Evolutionary conservation across 306 rosid species (phyloP).

Genomic region (Pyrus bretschneideri): DNA sequence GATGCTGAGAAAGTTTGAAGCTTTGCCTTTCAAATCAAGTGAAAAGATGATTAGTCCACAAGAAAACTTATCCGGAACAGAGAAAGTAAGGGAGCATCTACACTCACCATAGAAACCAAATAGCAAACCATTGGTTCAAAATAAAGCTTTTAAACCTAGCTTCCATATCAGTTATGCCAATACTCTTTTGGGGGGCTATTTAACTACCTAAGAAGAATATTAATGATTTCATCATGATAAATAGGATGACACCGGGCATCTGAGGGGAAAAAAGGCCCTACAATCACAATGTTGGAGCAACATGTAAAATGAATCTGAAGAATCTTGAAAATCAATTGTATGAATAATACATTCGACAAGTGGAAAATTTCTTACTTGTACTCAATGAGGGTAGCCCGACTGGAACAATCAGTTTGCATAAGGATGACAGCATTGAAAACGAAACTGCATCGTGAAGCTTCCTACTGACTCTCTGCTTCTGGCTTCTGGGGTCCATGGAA

Average conservation of each 20-base stretch:
- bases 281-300: constrained; percentile 5
- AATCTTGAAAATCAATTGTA: constrained; percentile 8
- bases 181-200: background rate
- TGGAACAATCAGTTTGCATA: constrained; percentile 70
- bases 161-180: background rate
- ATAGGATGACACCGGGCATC: background rate
- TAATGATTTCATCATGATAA: background rate
- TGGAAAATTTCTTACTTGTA: constrained; percentile 40
- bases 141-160: background rate
- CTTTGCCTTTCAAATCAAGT: constrained; percentile 53
- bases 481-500: constrained; percentile 32
- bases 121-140: background rate
- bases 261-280: background rate
- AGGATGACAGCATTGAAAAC: constrained; percentile 71
- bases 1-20: constrained; percentile 47
- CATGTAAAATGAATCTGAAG: constrained; percentile 8
- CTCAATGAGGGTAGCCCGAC: constrained; percentile 70
- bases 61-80: background rate
- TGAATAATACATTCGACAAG: constrained; percentile 1
- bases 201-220: background rate
- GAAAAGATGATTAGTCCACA: constrained; percentile 7
- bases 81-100: background rate
- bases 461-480: constrained; percentile 47
- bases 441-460: constrained; percentile 82
- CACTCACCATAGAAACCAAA: background rate